Evolutionary conservation across 129 eudicot species (phyloP).

Genomic region (Chrysanthemum seticuspe): DNA sequence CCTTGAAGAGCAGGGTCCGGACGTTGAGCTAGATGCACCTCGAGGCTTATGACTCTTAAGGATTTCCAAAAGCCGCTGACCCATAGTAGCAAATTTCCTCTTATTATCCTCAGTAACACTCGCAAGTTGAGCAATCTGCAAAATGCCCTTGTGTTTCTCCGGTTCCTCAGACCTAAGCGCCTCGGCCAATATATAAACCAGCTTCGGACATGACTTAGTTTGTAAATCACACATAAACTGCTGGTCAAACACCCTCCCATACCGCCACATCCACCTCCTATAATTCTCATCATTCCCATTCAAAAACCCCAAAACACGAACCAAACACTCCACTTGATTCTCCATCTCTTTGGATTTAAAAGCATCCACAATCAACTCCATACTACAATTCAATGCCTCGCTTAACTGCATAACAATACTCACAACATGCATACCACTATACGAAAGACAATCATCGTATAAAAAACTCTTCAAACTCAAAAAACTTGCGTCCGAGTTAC

Average conservation of each 20-base stretch:
- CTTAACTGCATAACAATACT: neutral
- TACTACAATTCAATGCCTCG: neutral
- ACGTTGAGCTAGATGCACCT: neutral
- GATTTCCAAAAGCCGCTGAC: neutral
- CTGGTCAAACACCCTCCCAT: conserved; percentile 11
- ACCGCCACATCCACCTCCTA: neutral
- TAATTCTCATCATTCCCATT: neutral
- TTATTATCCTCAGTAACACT: neutral
- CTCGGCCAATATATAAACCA: conserved; percentile 10
- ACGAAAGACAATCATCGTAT: neutral
- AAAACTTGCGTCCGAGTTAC: too few species aligned
- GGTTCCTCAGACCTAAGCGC: conserved; percentile 18
- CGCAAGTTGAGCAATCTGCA: conserved; percentile 16
- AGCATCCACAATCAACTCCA: neutral
- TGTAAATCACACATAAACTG: neutral
- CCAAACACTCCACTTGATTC: conserved; percentile 8
- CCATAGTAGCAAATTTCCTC: neutral
- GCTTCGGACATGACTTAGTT: conserved; percentile 6
- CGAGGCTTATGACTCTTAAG: neutral
- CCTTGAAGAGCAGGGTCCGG: too few species aligned
- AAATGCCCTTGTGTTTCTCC: neutral
- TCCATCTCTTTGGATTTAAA: neutral
- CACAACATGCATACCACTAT: conserved; percentile 2
- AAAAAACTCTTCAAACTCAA: conserved; percentile 2
- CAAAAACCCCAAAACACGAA: neutral